Percentiles rank a stretch among this genome's conserved stretches.
Evolutionary conservation across 306 rosid species (phyloP).

Genomic region (Mucuna pruriens): DNA sequence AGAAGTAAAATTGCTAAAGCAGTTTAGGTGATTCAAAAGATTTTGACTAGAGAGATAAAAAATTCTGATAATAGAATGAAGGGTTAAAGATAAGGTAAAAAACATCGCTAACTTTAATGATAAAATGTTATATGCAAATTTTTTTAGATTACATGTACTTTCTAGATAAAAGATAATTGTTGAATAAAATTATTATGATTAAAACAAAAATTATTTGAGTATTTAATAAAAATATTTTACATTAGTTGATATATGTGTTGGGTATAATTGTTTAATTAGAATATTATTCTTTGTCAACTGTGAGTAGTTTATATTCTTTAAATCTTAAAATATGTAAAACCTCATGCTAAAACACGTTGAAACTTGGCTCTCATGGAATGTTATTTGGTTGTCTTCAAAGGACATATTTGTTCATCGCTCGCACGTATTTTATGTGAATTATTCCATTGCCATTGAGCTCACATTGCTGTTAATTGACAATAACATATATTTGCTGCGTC

Average conservation of each 20-base stretch:
- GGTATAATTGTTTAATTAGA: neutral
- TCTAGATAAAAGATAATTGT: too few relatives aligned
- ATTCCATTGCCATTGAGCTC: constrained; percentile 24
- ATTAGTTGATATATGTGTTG: too few relatives aligned
- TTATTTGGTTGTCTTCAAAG: constrained; percentile 43
- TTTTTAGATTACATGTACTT: too few relatives aligned
- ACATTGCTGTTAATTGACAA: constrained; percentile 13
- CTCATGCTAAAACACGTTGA: neutral
- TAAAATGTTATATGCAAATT: neutral
- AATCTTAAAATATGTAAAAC: constrained; percentile 17
- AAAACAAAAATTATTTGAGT: too few relatives aligned
- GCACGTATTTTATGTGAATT: neutral
- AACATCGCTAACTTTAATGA: neutral
- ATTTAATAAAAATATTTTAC: too few relatives aligned
- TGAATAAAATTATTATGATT: too few relatives aligned
- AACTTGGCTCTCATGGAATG: neutral
- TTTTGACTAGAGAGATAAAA: neutral
- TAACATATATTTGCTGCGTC: constrained; percentile 18
- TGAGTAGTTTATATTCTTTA: neutral
- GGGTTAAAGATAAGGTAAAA: too few relatives aligned
- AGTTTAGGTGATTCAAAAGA: neutral
- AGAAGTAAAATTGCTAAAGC: neutral
- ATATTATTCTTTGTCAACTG: neutral
- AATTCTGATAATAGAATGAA: too few relatives aligned
- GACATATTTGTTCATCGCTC: constrained; percentile 10